Conservation (phyloP, 768 basidiomycete genomes). For the Bullera alba region DNA sequence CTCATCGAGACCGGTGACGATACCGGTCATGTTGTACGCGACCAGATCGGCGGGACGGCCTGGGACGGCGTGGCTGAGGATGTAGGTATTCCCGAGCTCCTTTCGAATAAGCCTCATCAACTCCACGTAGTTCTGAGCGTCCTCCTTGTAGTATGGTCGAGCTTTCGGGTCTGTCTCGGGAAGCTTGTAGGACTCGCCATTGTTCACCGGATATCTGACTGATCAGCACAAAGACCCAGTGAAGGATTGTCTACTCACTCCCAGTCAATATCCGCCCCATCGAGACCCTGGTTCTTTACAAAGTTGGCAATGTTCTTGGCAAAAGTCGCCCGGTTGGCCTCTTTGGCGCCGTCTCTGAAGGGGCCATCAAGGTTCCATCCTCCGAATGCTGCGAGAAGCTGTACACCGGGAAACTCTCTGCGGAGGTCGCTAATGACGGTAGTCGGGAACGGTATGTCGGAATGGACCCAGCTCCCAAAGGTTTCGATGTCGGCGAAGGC, state of each 20-base stretch:
- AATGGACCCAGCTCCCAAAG: too few species aligned
- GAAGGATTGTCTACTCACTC: constrained; percentile 6
- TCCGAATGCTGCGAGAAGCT: background rate
- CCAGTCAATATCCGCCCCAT: constrained; percentile 16
- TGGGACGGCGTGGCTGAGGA: constrained; percentile 18
- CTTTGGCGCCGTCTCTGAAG: background rate
- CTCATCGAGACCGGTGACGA: constrained; percentile 11
- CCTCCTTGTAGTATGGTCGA: constrained; percentile 1
- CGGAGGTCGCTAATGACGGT: background rate
- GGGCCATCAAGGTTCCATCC: constrained; percentile 4
- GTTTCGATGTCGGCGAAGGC: constrained; percentile 8
- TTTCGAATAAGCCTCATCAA: constrained; percentile 7
- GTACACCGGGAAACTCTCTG: background rate
- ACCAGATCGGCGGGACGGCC: constrained; percentile 11
- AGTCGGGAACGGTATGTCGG: too few species aligned
- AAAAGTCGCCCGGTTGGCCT: background rate
- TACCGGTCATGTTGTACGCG: constrained; percentile 14
- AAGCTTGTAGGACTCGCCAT: constrained; percentile 7
- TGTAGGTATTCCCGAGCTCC: background rate
- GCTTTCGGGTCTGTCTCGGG: background rate
- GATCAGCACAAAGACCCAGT: background rate
- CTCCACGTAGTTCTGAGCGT: constrained; percentile 6
- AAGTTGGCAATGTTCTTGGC: background rate
- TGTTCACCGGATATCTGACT: constrained; percentile 12
- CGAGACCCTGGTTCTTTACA: background rate